These are phyloP conservation scores for Epichloe bromicola DNA, from an alignment of 2,329 filamentous ascomycete species.

Conservation along the genomic window DNA sequence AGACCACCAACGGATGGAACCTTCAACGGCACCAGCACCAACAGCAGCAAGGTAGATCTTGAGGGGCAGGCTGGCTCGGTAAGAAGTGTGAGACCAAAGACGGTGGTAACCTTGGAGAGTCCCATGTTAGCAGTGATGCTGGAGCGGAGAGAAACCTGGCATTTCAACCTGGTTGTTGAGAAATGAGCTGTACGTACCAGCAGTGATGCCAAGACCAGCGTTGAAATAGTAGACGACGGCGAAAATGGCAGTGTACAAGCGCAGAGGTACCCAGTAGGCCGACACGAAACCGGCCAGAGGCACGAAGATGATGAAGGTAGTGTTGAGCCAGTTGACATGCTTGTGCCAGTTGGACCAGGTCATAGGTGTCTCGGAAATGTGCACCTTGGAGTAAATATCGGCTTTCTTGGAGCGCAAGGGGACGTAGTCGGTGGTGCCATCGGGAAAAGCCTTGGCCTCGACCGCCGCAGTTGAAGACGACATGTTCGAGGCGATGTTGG, in stretches of 20 bases:
- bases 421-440: constrained; percentile 44
- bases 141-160: not conserved
- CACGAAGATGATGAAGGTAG: constrained; percentile 64
- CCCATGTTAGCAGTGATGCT: not conserved
- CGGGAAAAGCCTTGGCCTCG: constrained; percentile 30
- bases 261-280: constrained; percentile 66
- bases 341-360: constrained; percentile 78
- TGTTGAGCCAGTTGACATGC: constrained; percentile 91
- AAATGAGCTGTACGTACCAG: constrained; percentile 38
- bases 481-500: not conserved
- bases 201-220: constrained; percentile 69
- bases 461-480: constrained; percentile 8
- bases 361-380: constrained; percentile 73
- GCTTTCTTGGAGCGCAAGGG: constrained; percentile 32
- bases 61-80: constrained; percentile 63
- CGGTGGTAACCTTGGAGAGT: constrained; percentile 38
- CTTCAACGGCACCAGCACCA: constrained; percentile 72
- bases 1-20: constrained; percentile 82
- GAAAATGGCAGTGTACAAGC: constrained; percentile 59
- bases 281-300: constrained; percentile 61
- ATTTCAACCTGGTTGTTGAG: not conserved
- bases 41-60: constrained; percentile 72
- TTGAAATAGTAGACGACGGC: constrained; percentile 72
- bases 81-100: constrained; percentile 77
- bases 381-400: constrained; percentile 53